Evolutionary conservation across 192 early-diverging fungal species (phyloP).

Genomic region (Thamnidium elegans): DNA sequence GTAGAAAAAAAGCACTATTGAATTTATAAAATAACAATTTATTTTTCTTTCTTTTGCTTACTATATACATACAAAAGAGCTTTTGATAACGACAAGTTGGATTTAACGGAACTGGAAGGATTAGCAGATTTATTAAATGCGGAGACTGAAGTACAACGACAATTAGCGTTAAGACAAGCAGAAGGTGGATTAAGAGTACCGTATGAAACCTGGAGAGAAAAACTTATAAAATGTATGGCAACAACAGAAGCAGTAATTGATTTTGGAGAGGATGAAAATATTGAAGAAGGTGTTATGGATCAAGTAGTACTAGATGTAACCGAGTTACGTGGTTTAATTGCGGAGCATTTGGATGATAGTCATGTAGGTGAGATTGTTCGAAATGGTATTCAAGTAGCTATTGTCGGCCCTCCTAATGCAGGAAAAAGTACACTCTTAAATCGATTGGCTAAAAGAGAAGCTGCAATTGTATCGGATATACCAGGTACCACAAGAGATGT

Average conservation of each 20-base stretch:
- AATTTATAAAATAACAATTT: background rate
- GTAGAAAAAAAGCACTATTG: slow-evolving; percentile 22
- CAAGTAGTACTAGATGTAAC: slow-evolving; percentile 12
- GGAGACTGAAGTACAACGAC: slow-evolving; percentile 73
- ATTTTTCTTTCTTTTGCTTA: background rate
- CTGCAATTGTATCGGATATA: slow-evolving; percentile 70
- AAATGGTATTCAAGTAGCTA: slow-evolving; percentile 64
- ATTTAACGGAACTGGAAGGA: slow-evolving; percentile 71
- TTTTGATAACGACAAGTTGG: slow-evolving; percentile 71
- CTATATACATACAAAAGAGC: slow-evolving; percentile 39
- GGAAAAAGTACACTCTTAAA: slow-evolving; percentile 78
- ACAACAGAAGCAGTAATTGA: slow-evolving; percentile 70
- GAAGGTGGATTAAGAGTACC: slow-evolving; percentile 60
- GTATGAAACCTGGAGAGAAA: slow-evolving; percentile 63
- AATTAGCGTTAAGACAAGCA: slow-evolving; percentile 65
- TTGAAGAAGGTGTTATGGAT: slow-evolving; percentile 67
- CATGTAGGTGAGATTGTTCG: slow-evolving; percentile 71
- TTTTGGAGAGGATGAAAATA: slow-evolving; percentile 79
- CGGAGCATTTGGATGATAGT: slow-evolving; percentile 56
- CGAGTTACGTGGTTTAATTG: slow-evolving; percentile 26
- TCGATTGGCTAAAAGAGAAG: slow-evolving; percentile 62
- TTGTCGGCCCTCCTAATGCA: slow-evolving; percentile 75
- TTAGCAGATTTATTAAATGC: slow-evolving; percentile 74
- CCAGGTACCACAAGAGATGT: slow-evolving; percentile 79
- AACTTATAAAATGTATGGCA: slow-evolving; percentile 58